Base-by-base conservation (phyloP, 805 yeast genomes). In the Starmerella bombicola region DNA sequence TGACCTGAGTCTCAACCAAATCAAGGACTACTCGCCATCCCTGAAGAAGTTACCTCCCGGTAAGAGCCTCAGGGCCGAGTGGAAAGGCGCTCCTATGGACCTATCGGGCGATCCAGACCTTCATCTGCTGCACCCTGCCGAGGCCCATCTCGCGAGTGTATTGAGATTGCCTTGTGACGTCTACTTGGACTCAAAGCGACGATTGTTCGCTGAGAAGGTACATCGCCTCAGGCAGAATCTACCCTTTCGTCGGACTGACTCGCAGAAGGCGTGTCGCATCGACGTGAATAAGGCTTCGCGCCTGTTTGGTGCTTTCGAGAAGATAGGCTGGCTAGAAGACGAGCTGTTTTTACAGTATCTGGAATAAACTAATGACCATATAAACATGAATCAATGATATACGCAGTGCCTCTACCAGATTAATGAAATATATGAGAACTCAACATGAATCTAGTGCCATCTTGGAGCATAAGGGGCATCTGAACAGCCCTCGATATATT, bases 81-180 rank as follows among this genome's bases (percentile, higher is more conserved):
- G 98, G 98, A 88, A 86, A 64, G 98, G 97, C 9, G 93, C 85
- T 53, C 93, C 96, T 28, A 85, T 88, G 95, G 93, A 82, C 59
- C 69, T 88, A 42, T 68, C 78, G 15, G 54, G 61, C 24, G 97
- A 91, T 61, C 93, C 95, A 17, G 70, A 82, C 50, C 61, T 71
- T 37, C 63, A 64, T 35, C 70, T 77, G 52, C 68, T 91, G 49
- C 96, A 88, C 61, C 96, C 96, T 0, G 95, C 95, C 4, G 98
- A 88, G 62, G 70, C 80, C 13, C 68, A 71, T 31, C 67, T 88
- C 46, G 96, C 97, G 4, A 79, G 93, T 15, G 80, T 78, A n/a
- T 68, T 88, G 55, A 71, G 98, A 58, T 68, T 88, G 50, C 95
- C 96, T 8, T 79, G 85, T 43, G 80, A 78, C 46, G 75, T 86